Evolutionary conservation across 2,329 filamentous ascomycete genomes (phyloP), one percentile per base, ranked within the genome.

Genomic region (Lachnellula cervina): DNA sequence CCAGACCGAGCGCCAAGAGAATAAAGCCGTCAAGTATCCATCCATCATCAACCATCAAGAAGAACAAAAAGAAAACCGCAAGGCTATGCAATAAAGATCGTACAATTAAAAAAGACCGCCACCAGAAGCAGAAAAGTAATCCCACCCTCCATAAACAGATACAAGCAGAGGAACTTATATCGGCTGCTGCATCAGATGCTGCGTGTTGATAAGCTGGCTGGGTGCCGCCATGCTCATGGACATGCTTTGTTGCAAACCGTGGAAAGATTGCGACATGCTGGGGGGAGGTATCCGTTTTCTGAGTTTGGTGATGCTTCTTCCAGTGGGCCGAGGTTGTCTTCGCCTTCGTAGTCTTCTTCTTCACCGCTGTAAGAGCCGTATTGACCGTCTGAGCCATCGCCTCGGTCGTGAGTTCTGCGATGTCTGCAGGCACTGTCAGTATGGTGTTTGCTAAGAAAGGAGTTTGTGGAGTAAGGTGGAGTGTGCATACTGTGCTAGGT

Each of bases 401-500:
- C 84, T 44, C 84, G 82, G 78, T 96, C 95, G 75, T 97, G 93
- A 66, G 91, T 97, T 68, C 80, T 81, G 70, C 80, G 81, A 74
- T 89, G 86, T 71, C 83, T 86, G 64, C 44, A 37, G 47, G 17
- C 37, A 47, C 43, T 55, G 62, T 67, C 64, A 68, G 64, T 66
- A 51, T 44, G 14, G 45, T 56, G 60, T 25, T 55, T 32, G 28
- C 28, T 58, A 25, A 11, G 46, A 43, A 58, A 48, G 51, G 53
- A 46, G 56, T 59, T 57, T 62, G 52, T 59, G 52, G 58, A 58
- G 64, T 65, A 59, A 59, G 60, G 57, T 32, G 54, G 45, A 55
- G 56, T 58, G 44, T 66, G 70, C 83, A 76, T 90, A 96, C 89
- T 99, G 94, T 73, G 94, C 94, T 75, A 99, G 88, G 74, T 99